Percentiles rank a stretch among this genome's conserved stretches.
phyloP scores from a whole-genome alignment of 768 basidiomycete genomes.

The Butyriboletus loyo region DNA sequence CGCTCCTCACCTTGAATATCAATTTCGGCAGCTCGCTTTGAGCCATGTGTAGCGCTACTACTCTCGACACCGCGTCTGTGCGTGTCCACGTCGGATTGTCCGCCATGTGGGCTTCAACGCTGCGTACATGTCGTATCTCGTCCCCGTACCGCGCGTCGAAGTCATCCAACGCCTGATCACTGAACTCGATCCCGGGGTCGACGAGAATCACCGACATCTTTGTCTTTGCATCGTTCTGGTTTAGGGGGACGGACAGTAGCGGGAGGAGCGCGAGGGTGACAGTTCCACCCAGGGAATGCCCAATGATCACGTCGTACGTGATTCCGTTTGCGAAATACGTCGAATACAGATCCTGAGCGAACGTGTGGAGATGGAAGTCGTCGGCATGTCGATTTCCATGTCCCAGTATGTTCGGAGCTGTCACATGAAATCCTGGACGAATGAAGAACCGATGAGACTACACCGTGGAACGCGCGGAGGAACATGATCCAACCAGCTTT shows the following conservation, averaged over 20 bases:
- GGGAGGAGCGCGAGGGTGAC: constrained; percentile 10
- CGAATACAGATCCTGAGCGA: constrained; percentile 13
- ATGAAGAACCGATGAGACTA: not conserved
- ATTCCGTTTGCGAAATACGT: constrained; percentile 13
- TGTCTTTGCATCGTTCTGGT: not conserved
- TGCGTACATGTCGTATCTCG: not conserved
- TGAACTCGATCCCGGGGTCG: constrained; percentile 11
- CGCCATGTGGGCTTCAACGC: constrained; percentile 4
- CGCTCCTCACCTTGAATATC: constrained; percentile 6
- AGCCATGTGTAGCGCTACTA: constrained; percentile 8
- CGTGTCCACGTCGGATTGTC: constrained; percentile 16
- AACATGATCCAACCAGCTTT: constrained; percentile 1
- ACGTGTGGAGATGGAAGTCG: constrained; percentile 9
- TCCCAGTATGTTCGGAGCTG: constrained; percentile 16
- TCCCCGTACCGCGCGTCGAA: not conserved
- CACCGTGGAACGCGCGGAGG: not conserved
- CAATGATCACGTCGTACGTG: constrained; percentile 17
- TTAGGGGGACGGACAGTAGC: not conserved
- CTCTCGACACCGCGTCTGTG: constrained; percentile 9
- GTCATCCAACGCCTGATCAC: not conserved
- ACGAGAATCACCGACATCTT: constrained; percentile 11
- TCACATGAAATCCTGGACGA: constrained; percentile 12
- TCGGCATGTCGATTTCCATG: constrained; percentile 11
- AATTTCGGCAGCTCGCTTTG: constrained; percentile 1
- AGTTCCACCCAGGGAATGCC: constrained; percentile 14